These are phyloP conservation scores for Irpex sp. DNA, from an alignment of 1,284 basidiomycete genomes.

Conservation along the genomic window DNA sequence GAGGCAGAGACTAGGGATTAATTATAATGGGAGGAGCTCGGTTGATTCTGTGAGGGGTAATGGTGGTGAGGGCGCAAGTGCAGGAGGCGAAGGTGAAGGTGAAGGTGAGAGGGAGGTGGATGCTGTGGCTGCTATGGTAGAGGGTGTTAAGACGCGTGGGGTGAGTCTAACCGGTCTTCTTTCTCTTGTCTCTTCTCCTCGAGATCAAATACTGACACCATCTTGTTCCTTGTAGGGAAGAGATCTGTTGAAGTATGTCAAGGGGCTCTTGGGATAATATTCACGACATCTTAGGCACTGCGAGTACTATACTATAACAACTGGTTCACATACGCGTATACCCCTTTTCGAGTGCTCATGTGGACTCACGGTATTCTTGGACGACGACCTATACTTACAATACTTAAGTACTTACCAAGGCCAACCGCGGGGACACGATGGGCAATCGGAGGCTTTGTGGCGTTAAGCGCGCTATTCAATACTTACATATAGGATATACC, in stretches of 20 bases:
- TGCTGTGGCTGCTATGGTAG: constrained; percentile 77
- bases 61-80: constrained; percentile 27
- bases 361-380: too few species aligned
- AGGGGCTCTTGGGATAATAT: constrained; percentile 64
- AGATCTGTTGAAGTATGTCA: constrained; percentile 80
- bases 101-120: constrained; percentile 44
- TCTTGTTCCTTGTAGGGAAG: constrained; percentile 56
- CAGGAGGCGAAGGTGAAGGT: constrained; percentile 22
- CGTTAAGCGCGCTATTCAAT: neutral
- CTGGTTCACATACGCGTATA: neutral
- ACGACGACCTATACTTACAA: too few species aligned
- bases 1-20: constrained; percentile 54
- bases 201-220: too few species aligned
- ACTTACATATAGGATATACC: too few species aligned
- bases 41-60: neutral
- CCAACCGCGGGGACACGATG: too few species aligned
- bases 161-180: constrained; percentile 48
- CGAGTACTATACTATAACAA: too few species aligned
- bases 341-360: too few species aligned
- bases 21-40: constrained; percentile 14
- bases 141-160: constrained; percentile 75
- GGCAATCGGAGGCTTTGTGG: neutral
- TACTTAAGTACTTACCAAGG: too few species aligned
- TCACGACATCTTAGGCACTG: neutral
- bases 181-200: too few species aligned